These are phyloP conservation scores for Hirsutella thompsonii DNA, from an alignment of 2,329 filamentous ascomycete genomes.

Conservation along the genomic window DNA sequence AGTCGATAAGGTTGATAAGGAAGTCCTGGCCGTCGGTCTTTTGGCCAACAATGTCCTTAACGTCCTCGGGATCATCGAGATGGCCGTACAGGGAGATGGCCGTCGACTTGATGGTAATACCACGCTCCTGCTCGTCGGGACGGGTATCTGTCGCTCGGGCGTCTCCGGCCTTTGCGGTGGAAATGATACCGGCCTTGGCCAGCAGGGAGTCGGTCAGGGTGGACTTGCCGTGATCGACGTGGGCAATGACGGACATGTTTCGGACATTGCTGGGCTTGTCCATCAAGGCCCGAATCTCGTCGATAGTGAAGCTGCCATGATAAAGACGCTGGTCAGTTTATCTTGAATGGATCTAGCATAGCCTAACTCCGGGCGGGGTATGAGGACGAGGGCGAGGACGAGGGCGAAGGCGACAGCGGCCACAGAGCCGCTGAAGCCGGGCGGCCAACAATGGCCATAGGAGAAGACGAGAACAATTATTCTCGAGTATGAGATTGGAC, in stretches of 20 bases:
- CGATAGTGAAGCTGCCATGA: slow-evolving; percentile 80
- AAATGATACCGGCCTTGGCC: slow-evolving; percentile 99
- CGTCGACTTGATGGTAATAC: slow-evolving; percentile 99
- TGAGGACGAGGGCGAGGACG: no score
- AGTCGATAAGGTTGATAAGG: slow-evolving; percentile 99
- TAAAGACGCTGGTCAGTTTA: slow-evolving; percentile 33
- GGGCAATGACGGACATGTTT: slow-evolving; percentile 99
- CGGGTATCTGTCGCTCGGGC: slow-evolving; percentile 94
- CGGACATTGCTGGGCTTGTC: slow-evolving; percentile 66
- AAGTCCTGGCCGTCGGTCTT: slow-evolving; percentile 89
- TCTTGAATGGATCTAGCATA: slow-evolving; percentile 6
- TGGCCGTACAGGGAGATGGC: slow-evolving; percentile 96
- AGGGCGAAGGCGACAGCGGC: no score
- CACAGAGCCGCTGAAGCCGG: slow-evolving; percentile 2
- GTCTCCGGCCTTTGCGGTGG: slow-evolving; percentile 92
- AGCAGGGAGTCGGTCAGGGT: slow-evolving; percentile 98
- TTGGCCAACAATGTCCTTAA: slow-evolving; percentile 87
- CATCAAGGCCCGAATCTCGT: slow-evolving; percentile 73
- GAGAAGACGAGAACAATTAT: background rate
- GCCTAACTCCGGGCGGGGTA: slow-evolving; percentile 26
- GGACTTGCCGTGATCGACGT: slow-evolving; percentile 99
- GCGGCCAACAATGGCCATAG: background rate
- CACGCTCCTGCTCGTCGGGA: slow-evolving; percentile 96
- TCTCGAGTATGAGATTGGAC: slow-evolving; percentile 27
- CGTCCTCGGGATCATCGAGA: slow-evolving; percentile 67